Evolutionary conservation across 2,329 filamentous ascomycete genomes (phyloP), one percentile per base, ranked within the genome.

Genomic region (Colletotrichum sp.): DNA sequence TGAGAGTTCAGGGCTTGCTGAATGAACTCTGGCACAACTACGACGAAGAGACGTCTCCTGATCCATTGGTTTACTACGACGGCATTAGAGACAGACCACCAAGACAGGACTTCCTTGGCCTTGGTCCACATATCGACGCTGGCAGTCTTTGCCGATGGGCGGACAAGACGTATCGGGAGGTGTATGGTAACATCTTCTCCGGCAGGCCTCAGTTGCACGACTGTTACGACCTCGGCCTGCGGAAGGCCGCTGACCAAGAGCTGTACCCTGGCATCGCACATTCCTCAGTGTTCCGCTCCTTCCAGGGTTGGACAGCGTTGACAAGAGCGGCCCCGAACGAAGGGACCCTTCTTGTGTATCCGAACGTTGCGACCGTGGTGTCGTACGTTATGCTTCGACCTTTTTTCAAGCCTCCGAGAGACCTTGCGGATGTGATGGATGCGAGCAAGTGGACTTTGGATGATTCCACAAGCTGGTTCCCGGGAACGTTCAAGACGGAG

Each of bases 241-340:
- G 86, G 44, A 81, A 84, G 62, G 73, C 77, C 3, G 85, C 85
- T 2, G 79, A 85, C 68, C 83, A 83, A 68, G 80, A 79, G 28
- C 71, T 84, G 24, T 87, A 85, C 76, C 79, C 81, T 8, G 85
- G 84, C 7, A 66, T 72, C 12, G 83, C 85, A 0, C 85, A 87
- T 72, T 86, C 84, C 1, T 81, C 81, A 3, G 65, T 87, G 4
- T 82, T 87, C 39, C 81, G 86, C 9, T 81, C 83, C 3, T 87
- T 85, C 73, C 85, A 88, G 76, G 86, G 86, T 30, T 88, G 86
- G 86, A 87, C 86, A 4, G 86, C 86, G 1, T 79, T 87, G 21
- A 87, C 86, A 0, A 79, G 80, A 6, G 81, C 85, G 4, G 83
- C 79, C 3, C 79, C 79, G 4, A 64, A 69, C 10, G 83, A 86